These are phyloP conservation scores for Fusarium nygamai DNA, from an alignment of 2,329 filamentous ascomycete species.

Conservation along the genomic window DNA sequence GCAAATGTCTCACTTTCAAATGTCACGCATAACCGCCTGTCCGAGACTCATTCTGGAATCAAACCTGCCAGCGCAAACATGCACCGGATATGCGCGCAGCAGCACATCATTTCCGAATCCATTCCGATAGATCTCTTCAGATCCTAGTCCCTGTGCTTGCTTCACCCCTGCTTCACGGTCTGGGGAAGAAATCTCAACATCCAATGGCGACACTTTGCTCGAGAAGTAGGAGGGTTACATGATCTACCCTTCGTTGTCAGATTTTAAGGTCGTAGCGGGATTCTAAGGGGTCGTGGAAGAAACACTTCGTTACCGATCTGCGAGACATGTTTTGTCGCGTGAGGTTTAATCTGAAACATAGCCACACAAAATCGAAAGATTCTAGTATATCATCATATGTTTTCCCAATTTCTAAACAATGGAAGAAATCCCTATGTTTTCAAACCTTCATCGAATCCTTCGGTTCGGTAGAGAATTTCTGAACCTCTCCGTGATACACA, in stretches of 20 bases:
- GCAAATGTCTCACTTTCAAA: slow-evolving; percentile 18
- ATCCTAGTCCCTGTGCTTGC: slow-evolving; percentile 8
- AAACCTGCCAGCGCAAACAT: background rate
- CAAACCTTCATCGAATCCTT: background rate
- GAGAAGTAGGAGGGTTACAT: slow-evolving; percentile 10
- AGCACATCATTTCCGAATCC: slow-evolving; percentile 22
- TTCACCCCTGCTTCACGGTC: background rate
- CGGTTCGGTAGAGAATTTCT: background rate
- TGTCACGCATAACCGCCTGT: slow-evolving; percentile 27
- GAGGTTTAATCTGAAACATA: slow-evolving; percentile 21
- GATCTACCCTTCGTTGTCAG: slow-evolving; percentile 13
- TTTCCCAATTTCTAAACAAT: background rate
- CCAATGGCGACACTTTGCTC: background rate
- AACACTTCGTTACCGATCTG: slow-evolving; percentile 2
- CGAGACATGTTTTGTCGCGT: slow-evolving; percentile 20
- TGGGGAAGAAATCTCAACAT: slow-evolving; percentile 13
- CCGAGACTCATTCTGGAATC: slow-evolving; percentile 9
- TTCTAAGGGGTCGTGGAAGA: background rate
- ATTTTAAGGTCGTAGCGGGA: background rate
- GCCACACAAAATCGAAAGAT: slow-evolving; percentile 22
- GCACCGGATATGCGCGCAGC: slow-evolving; percentile 13
- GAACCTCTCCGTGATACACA: background rate
- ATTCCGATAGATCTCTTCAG: slow-evolving; percentile 13
- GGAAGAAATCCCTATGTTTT: background rate
- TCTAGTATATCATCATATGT: slow-evolving; percentile 1